phyloP scores from a whole-genome alignment of 345 rosid genomes.

The Eucalyptus marginata region DNA sequence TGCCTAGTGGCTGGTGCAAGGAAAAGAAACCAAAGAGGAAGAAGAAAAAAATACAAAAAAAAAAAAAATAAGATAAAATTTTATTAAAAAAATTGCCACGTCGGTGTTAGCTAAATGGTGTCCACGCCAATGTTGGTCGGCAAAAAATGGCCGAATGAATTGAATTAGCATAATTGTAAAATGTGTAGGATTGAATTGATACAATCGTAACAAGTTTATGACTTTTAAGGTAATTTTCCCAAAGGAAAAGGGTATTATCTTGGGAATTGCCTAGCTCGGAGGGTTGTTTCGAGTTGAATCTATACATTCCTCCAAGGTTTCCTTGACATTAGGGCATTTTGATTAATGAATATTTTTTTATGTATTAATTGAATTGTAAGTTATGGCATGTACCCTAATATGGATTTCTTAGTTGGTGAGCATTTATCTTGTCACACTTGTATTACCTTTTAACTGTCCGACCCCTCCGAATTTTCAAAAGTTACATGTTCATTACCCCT shows the following conservation, averaged over 20 bases:
- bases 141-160: no score
- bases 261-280: background rate
- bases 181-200: no score
- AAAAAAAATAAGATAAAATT: no score
- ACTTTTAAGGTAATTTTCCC: no score
- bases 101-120: no score
- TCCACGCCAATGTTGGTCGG: fast-evolving
- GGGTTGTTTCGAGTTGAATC: background rate
- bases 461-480: background rate
- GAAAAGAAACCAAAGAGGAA: no score
- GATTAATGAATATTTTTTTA: background rate
- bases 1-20: no score
- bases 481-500: background rate
- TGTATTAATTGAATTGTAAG: background rate
- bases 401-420: background rate
- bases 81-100: no score
- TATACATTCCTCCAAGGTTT: background rate
- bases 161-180: no score
- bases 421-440: background rate
- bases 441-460: background rate
- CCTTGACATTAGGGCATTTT: background rate
- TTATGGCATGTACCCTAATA: background rate
- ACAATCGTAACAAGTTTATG: no score
- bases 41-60: no score
- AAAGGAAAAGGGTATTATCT: background rate